Evolutionary conservation across 2,329 filamentous ascomycete species (phyloP).

Genomic region (Penicillium corylophilum): DNA sequence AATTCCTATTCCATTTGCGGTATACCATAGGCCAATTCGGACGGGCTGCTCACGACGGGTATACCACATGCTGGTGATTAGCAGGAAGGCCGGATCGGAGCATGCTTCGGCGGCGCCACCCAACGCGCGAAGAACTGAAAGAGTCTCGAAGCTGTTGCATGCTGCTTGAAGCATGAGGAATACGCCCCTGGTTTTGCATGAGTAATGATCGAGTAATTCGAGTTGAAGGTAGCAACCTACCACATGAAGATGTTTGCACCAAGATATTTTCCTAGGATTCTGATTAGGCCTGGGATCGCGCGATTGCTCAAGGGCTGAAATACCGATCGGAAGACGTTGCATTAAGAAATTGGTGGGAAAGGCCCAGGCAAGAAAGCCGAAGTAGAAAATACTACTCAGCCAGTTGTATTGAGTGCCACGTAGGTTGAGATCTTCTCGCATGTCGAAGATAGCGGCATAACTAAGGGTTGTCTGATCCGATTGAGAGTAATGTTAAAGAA

Average conservation of each 20-base stretch:
- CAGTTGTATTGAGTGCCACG: conserved; percentile 60
- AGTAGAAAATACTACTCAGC: conserved; percentile 57
- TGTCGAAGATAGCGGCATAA: conserved; percentile 66
- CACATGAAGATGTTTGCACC: conserved; percentile 60
- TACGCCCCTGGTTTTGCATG: conserved; percentile 37
- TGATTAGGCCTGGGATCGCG: neutral
- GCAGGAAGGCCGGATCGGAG: conserved; percentile 61
- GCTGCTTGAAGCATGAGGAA: conserved; percentile 55
- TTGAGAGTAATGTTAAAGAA: neutral
- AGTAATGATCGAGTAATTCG: neutral
- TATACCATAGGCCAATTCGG: conserved; percentile 60
- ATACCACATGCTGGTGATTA: conserved; percentile 67
- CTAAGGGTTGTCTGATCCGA: conserved; percentile 53
- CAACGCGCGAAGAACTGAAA: conserved; percentile 58
- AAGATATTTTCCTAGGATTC: conserved; percentile 49
- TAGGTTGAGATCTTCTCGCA: conserved; percentile 58
- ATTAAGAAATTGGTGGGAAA: conserved; percentile 56
- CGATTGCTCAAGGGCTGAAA: neutral
- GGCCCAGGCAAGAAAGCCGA: conserved; percentile 56
- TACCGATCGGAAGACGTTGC: conserved; percentile 53
- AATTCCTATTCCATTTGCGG: conserved; percentile 59
- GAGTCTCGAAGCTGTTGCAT: conserved; percentile 54
- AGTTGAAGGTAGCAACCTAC: conserved; percentile 22
- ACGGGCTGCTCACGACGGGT: conserved; percentile 62
- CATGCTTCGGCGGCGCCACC: conserved; percentile 59